Base-by-base conservation (phyloP, 257 asterid genomes). In the Asclepias syriaca region DNA sequence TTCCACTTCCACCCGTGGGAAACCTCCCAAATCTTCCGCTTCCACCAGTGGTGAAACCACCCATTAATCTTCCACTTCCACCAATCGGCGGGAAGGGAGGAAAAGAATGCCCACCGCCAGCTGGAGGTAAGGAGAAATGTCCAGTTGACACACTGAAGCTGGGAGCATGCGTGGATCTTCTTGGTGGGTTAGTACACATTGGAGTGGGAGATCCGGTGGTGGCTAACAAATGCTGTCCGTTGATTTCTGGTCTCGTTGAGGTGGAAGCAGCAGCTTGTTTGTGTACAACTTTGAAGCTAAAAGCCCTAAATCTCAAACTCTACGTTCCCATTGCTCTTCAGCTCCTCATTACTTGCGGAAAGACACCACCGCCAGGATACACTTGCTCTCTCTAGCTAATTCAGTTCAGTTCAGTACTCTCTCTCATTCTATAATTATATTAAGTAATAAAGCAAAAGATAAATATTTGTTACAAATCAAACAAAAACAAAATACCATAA, bases 331-430 rank as follows among this genome's bases (percentile, higher is more conserved):
- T 92, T 22, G 98, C 96, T 43, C 91, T 90, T 24, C 82, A 92
- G 84, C 96, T 91, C 1, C 97, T 89, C 27, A 65, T 85, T 65
- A 84, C 91, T 57, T 91, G 96, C 74, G 97, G 96, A 43, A 87
- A 91, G 79, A 66, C 90, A 0, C 96, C 97, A 9, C 97, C 97
- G 2, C 97, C 97, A 54, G 97, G 97, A 64, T 91, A 74, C 89
- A 91, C 97, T 75, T 91, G 97, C 85, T 75, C 92, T 56, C 76
- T 89, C 85, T 90, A 77, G 70, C 3, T 34, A 34, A 34, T 34
- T 34, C 55, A 63, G 67, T 34, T 34, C 55, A 63, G 67, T 68
- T 70, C 39, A 65, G 79, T 66, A 69, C 46, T 59, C 63, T 7
- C 8, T 54, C 14, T 27, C 16, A 24, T 24, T 24, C 27, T 24